Percentiles rank a stretch among this genome's conserved stretches.
Conservation (phyloP, 225 moss, liverwort and hornwort species). For the Takakia lepidozioides region DNA sequence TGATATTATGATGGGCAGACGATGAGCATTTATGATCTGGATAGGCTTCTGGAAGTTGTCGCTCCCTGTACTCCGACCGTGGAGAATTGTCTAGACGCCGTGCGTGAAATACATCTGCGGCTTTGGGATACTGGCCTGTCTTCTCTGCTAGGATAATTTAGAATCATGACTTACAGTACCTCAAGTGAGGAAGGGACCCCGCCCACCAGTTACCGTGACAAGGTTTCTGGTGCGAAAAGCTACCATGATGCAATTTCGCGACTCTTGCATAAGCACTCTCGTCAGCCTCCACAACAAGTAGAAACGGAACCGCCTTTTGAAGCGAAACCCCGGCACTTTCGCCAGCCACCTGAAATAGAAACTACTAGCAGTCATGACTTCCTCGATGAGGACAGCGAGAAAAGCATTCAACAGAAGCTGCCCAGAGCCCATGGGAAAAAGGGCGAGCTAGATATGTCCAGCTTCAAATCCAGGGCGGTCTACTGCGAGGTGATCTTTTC, state of each 20-base stretch:
- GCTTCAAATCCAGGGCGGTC: conserved; percentile 30
- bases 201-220: too few relatives aligned
- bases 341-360: conserved; percentile 12
- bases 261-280: neutral
- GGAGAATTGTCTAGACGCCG: too few relatives aligned
- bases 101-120: too few relatives aligned
- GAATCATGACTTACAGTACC: too few relatives aligned
- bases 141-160: too few relatives aligned
- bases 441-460: conserved; percentile 4
- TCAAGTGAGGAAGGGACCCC: too few relatives aligned
- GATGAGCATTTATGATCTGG: too few relatives aligned
- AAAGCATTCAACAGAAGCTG: neutral
- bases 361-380: conserved; percentile 14
- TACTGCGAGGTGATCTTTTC: conserved; percentile 43
- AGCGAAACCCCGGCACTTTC: conserved; percentile 18
- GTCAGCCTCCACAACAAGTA: neutral
- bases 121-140: too few relatives aligned
- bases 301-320: too few relatives aligned
- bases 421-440: conserved; percentile 1
- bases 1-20: too few relatives aligned
- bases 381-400: conserved; percentile 3
- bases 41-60: too few relatives aligned
- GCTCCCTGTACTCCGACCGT: too few relatives aligned
- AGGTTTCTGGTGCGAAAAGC: conserved; percentile 1
- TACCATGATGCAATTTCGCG: conserved; percentile 5